These are phyloP conservation scores for Colletotrichum lindemuthianum DNA, from an alignment of 2,329 filamentous ascomycete species.

Conservation along the genomic window DNA sequence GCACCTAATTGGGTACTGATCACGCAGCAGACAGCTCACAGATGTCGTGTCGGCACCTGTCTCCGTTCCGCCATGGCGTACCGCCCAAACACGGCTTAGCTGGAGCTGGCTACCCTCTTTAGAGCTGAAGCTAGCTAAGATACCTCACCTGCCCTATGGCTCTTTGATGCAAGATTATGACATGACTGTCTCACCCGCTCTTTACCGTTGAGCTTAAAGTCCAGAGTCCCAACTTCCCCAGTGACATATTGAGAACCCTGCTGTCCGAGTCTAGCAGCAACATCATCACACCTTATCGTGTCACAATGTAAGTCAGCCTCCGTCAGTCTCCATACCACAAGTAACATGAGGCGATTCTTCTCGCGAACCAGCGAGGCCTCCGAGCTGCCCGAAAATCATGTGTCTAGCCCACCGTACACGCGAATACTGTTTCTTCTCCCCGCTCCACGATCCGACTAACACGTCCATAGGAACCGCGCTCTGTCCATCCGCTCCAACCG, in stretches of 20 bases:
- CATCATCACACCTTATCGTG: no score
- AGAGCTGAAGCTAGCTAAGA: no score
- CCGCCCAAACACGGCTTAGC: not conserved
- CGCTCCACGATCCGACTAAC: not conserved
- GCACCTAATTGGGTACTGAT: no score
- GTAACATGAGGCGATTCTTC: constrained; percentile 8
- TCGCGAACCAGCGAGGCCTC: constrained; percentile 19
- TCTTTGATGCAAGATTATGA: constrained; percentile 26
- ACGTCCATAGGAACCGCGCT: constrained; percentile 71
- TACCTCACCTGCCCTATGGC: not conserved
- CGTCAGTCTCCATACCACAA: no score
- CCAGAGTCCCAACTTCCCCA: no score
- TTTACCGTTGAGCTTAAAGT: not conserved
- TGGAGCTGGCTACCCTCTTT: not conserved
- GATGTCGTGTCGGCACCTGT: not conserved
- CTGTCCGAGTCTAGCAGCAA: no score
- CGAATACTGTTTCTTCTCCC: not conserved
- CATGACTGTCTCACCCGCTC: constrained; percentile 32
- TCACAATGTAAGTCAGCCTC: no score
- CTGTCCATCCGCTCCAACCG: constrained; percentile 78
- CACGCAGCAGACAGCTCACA: not conserved
- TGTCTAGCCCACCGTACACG: not conserved
- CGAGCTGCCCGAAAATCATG: not conserved
- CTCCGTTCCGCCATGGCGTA: not conserved
- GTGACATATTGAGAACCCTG: no score